Evolutionary conservation across 805 yeast species (phyloP), one percentile per base, ranked within the genome.

Genomic region (Sugiyamaella mastotermitis): DNA sequence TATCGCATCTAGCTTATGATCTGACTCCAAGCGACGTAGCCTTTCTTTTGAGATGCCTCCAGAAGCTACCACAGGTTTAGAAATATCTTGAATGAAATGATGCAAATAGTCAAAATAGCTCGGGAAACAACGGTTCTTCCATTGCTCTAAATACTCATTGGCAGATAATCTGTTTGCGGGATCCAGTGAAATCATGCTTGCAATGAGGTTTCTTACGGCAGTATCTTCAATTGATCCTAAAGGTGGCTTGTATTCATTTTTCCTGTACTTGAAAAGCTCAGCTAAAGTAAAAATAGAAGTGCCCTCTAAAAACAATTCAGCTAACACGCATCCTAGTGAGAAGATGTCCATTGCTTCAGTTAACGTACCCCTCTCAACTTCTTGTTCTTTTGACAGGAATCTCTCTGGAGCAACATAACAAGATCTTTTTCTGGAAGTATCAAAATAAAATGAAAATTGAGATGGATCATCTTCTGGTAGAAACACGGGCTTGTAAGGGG

Each of bases 331-430:
- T 0, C 69, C 70, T 5, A 62, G 46, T 11, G 65, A 56, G 44
- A 65, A 65, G 2, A 90, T 65, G 59, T 92, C 98, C 92, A 84
- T 83, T 34, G 72, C 72, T 19, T 67, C 65, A 1, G 78, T 71
- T 20, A 83, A 55, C 10, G 48, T 50, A 2, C 58, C 67, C 16
- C 51, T 39, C 26, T 47, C 28, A 43, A 60, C 38, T 28, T 49
- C 49, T 4, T 50, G 56, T 3, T 33, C 42, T 9, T 46, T 50
- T 3, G 62, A 48, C 16, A 51, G 44, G 52, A 92, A 90, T 47
- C 98, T 65, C 56, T 92, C 98, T 0, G 98, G 98, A 0, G 98
- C 97, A 30, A 92, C 59, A 58, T 90, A 90, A 59, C 98, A 92
- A 2, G 77, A 73, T 51, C 95, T 70, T 47, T 97, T 68, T 55